Conservation (phyloP, 1,139 yeast genomes). For the Trichomonascaceae sp. region DNA sequence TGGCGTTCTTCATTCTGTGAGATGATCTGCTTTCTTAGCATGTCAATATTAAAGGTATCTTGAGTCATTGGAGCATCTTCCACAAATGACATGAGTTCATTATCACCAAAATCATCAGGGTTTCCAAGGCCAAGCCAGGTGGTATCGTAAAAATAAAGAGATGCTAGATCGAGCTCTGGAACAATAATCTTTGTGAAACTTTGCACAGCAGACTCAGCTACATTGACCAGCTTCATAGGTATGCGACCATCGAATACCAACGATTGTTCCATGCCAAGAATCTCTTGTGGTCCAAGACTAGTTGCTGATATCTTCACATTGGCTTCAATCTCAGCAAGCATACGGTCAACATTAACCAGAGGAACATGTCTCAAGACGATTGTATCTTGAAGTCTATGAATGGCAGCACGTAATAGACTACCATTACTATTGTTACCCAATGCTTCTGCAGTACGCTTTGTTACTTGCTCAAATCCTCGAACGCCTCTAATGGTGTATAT, state of each 20-base stretch:
- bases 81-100: constrained; percentile 1
- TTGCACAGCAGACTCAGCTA: constrained; percentile 33
- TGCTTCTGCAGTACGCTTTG: constrained; percentile 33
- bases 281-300: constrained; percentile 11
- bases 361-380: constrained; percentile 53
- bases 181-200: constrained; percentile 26
- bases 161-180: constrained; percentile 32
- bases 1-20: constrained; percentile 21
- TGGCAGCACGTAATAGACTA: constrained; percentile 16
- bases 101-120: constrained; percentile 16
- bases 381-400: constrained; percentile 42
- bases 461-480: constrained; percentile 55
- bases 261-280: constrained; percentile 51
- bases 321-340: constrained; percentile 49
- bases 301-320: constrained; percentile 25
- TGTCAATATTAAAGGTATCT: constrained; percentile 19
- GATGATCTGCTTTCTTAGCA: constrained; percentile 30
- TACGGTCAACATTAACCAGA: constrained; percentile 55
- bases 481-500: constrained; percentile 65
- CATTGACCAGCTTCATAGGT: constrained; percentile 42
- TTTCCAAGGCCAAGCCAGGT: constrained; percentile 59
- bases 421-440: constrained; percentile 26
- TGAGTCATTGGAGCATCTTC: background rate
- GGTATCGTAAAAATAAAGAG: constrained; percentile 60
- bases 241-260: constrained; percentile 59